phyloP scores from a whole-genome alignment of 345 rosid genomes.

The Salix viminalis region DNA sequence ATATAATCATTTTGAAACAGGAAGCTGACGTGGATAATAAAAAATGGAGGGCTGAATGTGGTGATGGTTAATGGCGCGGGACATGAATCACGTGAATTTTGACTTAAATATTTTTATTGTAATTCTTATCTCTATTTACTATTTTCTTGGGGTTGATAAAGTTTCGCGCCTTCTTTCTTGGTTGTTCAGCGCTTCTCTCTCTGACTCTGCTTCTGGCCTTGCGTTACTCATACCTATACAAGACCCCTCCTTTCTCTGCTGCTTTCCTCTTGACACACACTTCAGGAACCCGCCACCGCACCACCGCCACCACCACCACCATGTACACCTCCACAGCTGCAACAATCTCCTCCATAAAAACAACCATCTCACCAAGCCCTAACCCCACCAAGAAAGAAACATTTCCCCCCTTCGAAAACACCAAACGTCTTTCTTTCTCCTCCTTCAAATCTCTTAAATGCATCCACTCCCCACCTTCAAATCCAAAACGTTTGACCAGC shows the following conservation, averaged over 20 bases:
- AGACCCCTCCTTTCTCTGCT: background rate
- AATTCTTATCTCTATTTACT: no score
- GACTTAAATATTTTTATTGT: no score
- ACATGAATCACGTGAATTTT: no score
- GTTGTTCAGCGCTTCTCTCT: background rate
- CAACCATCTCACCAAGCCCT: background rate
- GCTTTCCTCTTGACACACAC: background rate
- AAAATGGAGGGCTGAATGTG: no score
- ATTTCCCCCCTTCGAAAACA: background rate
- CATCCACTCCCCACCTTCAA: slow-evolving; percentile 29
- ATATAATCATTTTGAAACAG: no score
- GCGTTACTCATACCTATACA: background rate
- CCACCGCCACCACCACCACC: background rate
- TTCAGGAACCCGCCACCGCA: background rate
- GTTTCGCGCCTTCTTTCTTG: background rate
- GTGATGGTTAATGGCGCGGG: no score
- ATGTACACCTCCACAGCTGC: slow-evolving; percentile 13
- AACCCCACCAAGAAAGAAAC: background rate
- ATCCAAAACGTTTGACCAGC: slow-evolving; percentile 26
- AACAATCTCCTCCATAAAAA: background rate
- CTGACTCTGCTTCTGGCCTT: background rate
- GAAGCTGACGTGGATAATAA: no score
- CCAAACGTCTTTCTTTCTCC: background rate
- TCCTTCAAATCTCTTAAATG: slow-evolving; percentile 31
- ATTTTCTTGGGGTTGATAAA: background rate